Percentiles rank a stretch among this genome's conserved stretches.
These are phyloP conservation scores for Coniochaeta hoffmannii DNA, from an alignment of 2,329 filamentous ascomycete genomes.

Conservation along the genomic window DNA sequence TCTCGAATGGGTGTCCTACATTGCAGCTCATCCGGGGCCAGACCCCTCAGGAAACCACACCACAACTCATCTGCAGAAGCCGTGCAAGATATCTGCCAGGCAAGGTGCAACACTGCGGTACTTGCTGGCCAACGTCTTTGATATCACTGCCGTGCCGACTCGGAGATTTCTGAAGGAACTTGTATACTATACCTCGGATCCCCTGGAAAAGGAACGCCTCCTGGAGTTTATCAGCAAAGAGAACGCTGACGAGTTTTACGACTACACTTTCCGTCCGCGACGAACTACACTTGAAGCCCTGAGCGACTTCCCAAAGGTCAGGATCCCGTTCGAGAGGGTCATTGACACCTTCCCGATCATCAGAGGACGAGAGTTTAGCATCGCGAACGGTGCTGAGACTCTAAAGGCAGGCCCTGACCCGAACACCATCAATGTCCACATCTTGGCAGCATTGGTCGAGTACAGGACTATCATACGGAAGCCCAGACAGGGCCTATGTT, in stretches of 20 bases:
- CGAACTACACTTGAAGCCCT: slow-evolving; percentile 89
- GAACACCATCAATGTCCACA: slow-evolving; percentile 42
- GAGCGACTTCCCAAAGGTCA: slow-evolving; percentile 79
- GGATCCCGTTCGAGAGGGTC: slow-evolving; percentile 67
- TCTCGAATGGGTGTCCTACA: slow-evolving; percentile 34
- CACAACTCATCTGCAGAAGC: slow-evolving; percentile 6
- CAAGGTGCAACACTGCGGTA: slow-evolving; percentile 57
- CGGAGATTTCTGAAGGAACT: slow-evolving; percentile 79
- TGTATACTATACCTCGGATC: slow-evolving; percentile 64
- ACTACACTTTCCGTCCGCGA: slow-evolving; percentile 87
- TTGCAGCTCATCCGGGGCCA: background rate
- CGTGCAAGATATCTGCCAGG: slow-evolving; percentile 28
- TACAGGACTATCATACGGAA: slow-evolving; percentile 84
- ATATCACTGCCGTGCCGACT: slow-evolving; percentile 83
- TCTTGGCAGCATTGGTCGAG: slow-evolving; percentile 82
- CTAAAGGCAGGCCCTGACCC: slow-evolving; percentile 12
- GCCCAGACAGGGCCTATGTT: slow-evolving; percentile 81
- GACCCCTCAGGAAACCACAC: slow-evolving; percentile 13
- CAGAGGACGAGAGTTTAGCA: slow-evolving; percentile 88
- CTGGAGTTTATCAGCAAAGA: slow-evolving; percentile 74
- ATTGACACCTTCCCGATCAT: slow-evolving; percentile 72
- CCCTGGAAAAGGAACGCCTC: slow-evolving; percentile 71
- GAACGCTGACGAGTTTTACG: slow-evolving; percentile 85
- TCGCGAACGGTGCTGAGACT: slow-evolving; percentile 62
- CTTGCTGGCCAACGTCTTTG: slow-evolving; percentile 74